Evolutionary conservation across 2,329 filamentous ascomycete genomes (phyloP).

Genomic region (Diplodia intermedia): DNA sequence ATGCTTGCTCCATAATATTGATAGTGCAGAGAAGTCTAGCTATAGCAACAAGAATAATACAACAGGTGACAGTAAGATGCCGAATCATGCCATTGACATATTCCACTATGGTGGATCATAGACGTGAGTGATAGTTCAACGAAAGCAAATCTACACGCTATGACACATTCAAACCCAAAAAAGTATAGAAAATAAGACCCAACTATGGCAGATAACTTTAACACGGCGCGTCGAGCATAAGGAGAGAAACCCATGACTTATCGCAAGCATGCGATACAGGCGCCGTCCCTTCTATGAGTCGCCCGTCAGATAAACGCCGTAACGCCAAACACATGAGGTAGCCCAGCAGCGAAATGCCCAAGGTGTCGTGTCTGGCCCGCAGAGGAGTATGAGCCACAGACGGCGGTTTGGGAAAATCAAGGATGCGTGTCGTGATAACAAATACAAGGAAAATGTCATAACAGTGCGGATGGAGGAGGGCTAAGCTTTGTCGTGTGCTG

Average conservation of each 20-base stretch:
- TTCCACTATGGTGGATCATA: conserved; percentile 5
- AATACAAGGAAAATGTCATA: conserved; percentile 15
- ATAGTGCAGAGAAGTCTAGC: conserved; percentile 6
- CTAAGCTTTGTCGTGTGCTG: conserved; percentile 24
- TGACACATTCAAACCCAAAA: not conserved
- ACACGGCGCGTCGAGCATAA: not conserved
- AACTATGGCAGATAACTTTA: not conserved
- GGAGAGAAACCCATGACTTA: not conserved
- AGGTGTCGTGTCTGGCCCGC: conserved; percentile 4
- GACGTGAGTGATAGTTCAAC: not conserved
- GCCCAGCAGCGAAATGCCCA: conserved; percentile 6
- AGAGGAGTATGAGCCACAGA: conserved; percentile 4
- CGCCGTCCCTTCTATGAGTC: not conserved
- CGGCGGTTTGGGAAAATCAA: conserved; percentile 19
- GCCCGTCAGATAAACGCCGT: conserved; percentile 8
- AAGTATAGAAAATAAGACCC: not conserved
- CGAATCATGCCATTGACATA: conserved; percentile 25
- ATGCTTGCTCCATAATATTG: conserved; percentile 18
- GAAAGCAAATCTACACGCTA: conserved; percentile 1
- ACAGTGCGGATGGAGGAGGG: not conserved
- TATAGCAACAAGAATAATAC: not conserved
- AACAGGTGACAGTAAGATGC: not conserved
- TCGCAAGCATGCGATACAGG: not conserved
- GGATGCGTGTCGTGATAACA: conserved; percentile 22
- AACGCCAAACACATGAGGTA: conserved; percentile 22